Conservation (phyloP, 768 basidiomycete species). For the Trametes cingulata region DNA sequence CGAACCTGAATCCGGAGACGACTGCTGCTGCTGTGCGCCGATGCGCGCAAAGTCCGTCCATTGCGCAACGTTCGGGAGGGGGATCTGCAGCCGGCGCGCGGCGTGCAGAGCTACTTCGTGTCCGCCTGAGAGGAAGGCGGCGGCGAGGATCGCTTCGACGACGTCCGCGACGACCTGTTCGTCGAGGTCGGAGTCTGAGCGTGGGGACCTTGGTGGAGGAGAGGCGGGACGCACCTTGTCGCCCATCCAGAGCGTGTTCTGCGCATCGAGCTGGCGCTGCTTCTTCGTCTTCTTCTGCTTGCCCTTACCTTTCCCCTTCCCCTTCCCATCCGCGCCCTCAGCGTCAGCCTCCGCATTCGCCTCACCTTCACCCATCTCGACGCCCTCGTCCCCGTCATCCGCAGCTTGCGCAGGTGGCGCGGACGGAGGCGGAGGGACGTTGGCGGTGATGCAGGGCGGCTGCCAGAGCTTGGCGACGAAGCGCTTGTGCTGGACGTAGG, state of each 20-base stretch:
- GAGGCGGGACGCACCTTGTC: constrained; percentile 64
- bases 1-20: constrained; percentile 14
- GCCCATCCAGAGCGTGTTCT: constrained; percentile 58
- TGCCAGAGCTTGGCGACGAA: constrained; percentile 69
- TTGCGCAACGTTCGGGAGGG: constrained; percentile 58
- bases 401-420: too few species aligned
- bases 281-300: constrained; percentile 34
- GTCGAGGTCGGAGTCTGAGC: background rate
- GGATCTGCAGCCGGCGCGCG: constrained; percentile 64
- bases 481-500: constrained; percentile 72
- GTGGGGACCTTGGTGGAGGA: background rate
- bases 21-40: background rate
- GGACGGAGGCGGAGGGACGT: constrained; percentile 16
- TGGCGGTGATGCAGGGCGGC: constrained; percentile 33
- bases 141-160: constrained; percentile 81
- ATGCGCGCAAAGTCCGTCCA: constrained; percentile 74
- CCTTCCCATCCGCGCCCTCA: background rate
- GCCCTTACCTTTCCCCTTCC: constrained; percentile 1
- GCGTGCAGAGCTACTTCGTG: constrained; percentile 63
- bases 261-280: constrained; percentile 44
- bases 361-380: constrained; percentile 6
- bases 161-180: constrained; percentile 79
- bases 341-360: background rate
- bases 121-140: constrained; percentile 76
- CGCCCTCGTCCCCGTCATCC: constrained; percentile 9